These are phyloP conservation scores for Arctium minus DNA, from an alignment of 129 eudicot species.

Conservation along the genomic window DNA sequence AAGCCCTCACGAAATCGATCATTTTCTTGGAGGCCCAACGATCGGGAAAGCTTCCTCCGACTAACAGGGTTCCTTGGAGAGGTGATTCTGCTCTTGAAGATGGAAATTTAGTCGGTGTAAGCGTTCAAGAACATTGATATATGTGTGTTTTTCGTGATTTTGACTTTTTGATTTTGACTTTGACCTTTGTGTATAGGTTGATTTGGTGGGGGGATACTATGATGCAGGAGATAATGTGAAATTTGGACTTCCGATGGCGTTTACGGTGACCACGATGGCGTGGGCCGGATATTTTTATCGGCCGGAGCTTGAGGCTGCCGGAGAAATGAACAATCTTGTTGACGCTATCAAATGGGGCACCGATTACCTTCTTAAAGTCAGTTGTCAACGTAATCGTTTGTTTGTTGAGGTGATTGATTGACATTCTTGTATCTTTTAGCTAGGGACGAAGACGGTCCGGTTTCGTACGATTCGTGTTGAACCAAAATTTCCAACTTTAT, in stretches of 20 bases:
- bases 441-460: too few species aligned
- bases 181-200: conserved; percentile 45
- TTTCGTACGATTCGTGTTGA: too few species aligned
- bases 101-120: conserved; percentile 64
- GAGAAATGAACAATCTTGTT: conserved; percentile 49
- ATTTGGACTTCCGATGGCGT: conserved; percentile 84
- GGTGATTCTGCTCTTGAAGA: conserved; percentile 85
- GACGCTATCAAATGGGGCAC: conserved; percentile 77
- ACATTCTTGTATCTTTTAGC: neutral
- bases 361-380: conserved; percentile 71
- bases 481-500: too few species aligned
- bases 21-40: conserved; percentile 88
- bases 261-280: conserved; percentile 72
- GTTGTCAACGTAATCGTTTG: conserved; percentile 34
- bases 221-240: conserved; percentile 96
- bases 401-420: conserved; percentile 59
- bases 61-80: conserved; percentile 64
- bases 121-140: neutral
- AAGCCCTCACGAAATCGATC: conserved; percentile 65
- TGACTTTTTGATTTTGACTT: neutral
- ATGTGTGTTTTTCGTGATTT: neutral
- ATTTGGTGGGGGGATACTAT: conserved; percentile 88
- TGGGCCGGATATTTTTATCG: conserved; percentile 60
- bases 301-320: conserved; percentile 44
- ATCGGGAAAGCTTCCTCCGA: conserved; percentile 80